Percentiles rank a stretch among this genome's conserved stretches.
phyloP scores from a whole-genome alignment of 2,329 filamentous ascomycete species.

The Parastagonospora nodorum region DNA sequence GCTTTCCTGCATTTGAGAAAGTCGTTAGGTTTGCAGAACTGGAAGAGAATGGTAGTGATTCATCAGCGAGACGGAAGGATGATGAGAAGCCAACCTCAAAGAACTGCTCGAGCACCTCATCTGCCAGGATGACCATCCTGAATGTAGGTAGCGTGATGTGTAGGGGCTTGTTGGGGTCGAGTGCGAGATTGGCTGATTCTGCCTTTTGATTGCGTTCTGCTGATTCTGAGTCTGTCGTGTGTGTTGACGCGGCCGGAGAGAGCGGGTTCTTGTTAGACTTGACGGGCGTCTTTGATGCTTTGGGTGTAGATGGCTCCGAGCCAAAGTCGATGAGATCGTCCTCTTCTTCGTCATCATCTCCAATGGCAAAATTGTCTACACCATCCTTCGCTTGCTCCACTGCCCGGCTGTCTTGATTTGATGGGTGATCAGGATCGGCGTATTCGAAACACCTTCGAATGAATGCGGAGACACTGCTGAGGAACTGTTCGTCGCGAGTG shows the following conservation, averaged over 20 bases:
- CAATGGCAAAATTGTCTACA: conserved; percentile 72
- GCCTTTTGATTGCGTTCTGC: conserved; percentile 57
- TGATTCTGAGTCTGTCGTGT: conserved; percentile 28
- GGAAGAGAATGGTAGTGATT: conserved; percentile 54
- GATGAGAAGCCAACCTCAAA: conserved; percentile 95
- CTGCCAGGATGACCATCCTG: conserved; percentile 96
- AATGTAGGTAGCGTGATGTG: conserved; percentile 97
- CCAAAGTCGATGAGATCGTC: conserved; percentile 67
- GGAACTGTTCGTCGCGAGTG: conserved; percentile 82
- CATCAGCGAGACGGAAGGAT: conserved; percentile 85
- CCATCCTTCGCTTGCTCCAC: conserved; percentile 29
- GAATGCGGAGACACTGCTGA: conserved; percentile 92
- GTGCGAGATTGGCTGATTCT: conserved; percentile 81
- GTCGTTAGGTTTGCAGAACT: conserved; percentile 78
- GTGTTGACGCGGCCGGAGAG: conserved; percentile 29
- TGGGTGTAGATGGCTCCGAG: conserved; percentile 43
- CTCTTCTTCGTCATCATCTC: conserved; percentile 69
- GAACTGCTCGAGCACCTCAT: conserved; percentile 94
- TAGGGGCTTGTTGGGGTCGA: conserved; percentile 90
- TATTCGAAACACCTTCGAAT: conserved; percentile 98
- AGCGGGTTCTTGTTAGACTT: conserved; percentile 33
- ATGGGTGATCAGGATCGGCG: conserved; percentile 82
- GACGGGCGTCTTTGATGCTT: conserved; percentile 35
- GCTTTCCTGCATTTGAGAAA: conserved; percentile 70
- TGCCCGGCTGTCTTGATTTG: conserved; percentile 56